Evolutionary conservation across 768 basidiomycete genomes (phyloP).

Genomic region (Termitomyces sp.): DNA sequence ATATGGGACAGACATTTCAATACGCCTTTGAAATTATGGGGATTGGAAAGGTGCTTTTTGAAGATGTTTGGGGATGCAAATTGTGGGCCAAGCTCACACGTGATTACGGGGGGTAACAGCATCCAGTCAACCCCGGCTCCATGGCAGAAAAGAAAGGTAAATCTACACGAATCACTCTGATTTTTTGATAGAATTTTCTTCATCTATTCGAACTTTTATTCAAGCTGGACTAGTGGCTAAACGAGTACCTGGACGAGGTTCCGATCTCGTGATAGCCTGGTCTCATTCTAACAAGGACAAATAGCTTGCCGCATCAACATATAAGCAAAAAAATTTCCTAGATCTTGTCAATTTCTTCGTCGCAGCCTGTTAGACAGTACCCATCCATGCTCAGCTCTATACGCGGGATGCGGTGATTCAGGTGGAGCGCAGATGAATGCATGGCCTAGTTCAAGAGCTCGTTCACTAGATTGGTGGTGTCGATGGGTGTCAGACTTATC

Average conservation of each 20-base stretch:
- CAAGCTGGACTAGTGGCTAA: too few species aligned
- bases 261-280: not conserved
- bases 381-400: slow-evolving; percentile 42
- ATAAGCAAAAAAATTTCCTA: not conserved
- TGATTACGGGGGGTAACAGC: too few species aligned
- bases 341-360: slow-evolving; percentile 17
- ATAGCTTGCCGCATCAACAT: slow-evolving; percentile 3
- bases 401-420: slow-evolving; percentile 62
- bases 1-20: not conserved
- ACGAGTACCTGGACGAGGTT: too few species aligned
- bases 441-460: slow-evolving; percentile 61
- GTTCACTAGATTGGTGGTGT: slow-evolving; percentile 45
- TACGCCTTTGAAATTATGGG: not conserved
- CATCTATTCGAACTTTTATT: too few species aligned
- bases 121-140: too few species aligned
- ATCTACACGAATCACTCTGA: too few species aligned
- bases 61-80: too few species aligned
- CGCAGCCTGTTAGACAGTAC: slow-evolving; percentile 77
- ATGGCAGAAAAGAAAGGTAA: too few species aligned
- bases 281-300: slow-evolving; percentile 1
- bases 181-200: too few species aligned
- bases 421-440: slow-evolving; percentile 58
- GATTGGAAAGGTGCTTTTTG: too few species aligned
- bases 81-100: too few species aligned
- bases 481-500: slow-evolving; percentile 64